Base-by-base conservation (phyloP, 2,329 filamentous ascomycete species). In the Aspergillus aculeatinus region DNA sequence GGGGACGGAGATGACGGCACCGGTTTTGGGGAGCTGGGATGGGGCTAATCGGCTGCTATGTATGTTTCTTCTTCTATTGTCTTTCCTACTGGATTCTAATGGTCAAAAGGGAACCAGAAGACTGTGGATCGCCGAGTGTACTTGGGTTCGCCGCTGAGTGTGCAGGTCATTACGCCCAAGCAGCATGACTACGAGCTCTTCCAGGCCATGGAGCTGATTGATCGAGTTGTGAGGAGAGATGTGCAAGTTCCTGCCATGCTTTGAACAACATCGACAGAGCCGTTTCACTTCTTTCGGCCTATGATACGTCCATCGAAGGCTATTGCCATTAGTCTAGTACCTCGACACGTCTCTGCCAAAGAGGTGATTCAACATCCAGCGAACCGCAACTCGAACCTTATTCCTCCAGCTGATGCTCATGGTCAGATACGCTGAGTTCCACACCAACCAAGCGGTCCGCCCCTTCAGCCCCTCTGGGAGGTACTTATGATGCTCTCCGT, bases 11-110 rank as follows among this genome's bases (percentile, higher is more conserved):
- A 74, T 85, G 35, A 65, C 69, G 1, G 71, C 65, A 3, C 72
- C 65, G 25, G 68, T 68, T 5, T 59, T 85, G 25, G 80, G 82
- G 9, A 82, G 78, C 52, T 88, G 85, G 86, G 87, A 89, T 69
- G 82, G 83, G 70, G 78, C 76, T 16, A 88, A 88, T 68, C 76
- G 83, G 29, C 79, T 81, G 64, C 70, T 89, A 14, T 89, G 86
- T 81, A 75, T 68, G 79, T 73, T 42, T 4, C 19, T 25, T 29
- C 25, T 27, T 23, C 16, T 27, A 19, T 27, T 48, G 19, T 19
- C 9, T 21, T n/a, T 27, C 42, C 33, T 35, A 12, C 12, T 6
- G 14, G 14, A 56, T 62, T 25, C 60, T 61, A 23, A 65, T 48
- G 9, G 23, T 48, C 7, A 58, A n/a, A 57, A 78, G 76, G 76